phyloP scores from a whole-genome alignment of 2,329 filamentous ascomycete genomes.

The Microsporum canis region DNA sequence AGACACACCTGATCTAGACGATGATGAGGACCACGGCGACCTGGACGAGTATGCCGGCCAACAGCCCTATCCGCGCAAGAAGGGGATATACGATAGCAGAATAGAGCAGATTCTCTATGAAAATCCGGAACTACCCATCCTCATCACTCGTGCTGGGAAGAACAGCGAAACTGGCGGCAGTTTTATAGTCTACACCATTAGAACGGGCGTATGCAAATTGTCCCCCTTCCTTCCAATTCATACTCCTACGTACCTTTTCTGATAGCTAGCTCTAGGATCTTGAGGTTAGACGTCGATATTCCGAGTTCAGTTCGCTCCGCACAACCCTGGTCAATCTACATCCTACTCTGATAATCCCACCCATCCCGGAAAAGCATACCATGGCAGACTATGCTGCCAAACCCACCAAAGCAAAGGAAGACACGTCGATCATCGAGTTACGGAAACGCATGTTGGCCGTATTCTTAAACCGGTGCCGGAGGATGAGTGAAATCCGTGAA shows the following conservation, averaged over 20 bases:
- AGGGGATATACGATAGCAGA: slow-evolving; percentile 83
- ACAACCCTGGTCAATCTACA: slow-evolving; percentile 83
- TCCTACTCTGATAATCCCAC: slow-evolving; percentile 87
- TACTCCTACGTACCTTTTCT: not conserved
- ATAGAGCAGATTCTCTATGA: slow-evolving; percentile 98
- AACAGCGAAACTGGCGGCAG: slow-evolving; percentile 81
- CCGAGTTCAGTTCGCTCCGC: slow-evolving; percentile 85
- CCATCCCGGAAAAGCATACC: slow-evolving; percentile 96
- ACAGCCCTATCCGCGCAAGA: slow-evolving; percentile 49
- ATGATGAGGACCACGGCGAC: slow-evolving; percentile 6
- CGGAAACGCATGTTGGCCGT: slow-evolving; percentile 94
- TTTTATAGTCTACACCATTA: slow-evolving; percentile 95
- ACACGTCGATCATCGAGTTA: slow-evolving; percentile 90
- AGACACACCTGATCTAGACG: slow-evolving; percentile 40
- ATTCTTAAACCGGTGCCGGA: slow-evolving; percentile 83
- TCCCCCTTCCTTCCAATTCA: slow-evolving; percentile 4
- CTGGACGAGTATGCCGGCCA: slow-evolving; percentile 35
- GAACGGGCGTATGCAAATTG: slow-evolving; percentile 62
- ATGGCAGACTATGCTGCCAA: slow-evolving; percentile 98
- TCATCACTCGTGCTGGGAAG: slow-evolving; percentile 93
- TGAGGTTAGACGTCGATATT: slow-evolving; percentile 89
- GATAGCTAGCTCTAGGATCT: slow-evolving; percentile 54
- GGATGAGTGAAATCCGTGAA: slow-evolving; percentile 81
- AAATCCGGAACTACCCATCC: slow-evolving; percentile 75
- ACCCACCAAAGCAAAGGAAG: slow-evolving; percentile 94